Evolutionary conservation across 805 yeast species (phyloP).

Genomic region (Saccharomycopsis vini): DNA sequence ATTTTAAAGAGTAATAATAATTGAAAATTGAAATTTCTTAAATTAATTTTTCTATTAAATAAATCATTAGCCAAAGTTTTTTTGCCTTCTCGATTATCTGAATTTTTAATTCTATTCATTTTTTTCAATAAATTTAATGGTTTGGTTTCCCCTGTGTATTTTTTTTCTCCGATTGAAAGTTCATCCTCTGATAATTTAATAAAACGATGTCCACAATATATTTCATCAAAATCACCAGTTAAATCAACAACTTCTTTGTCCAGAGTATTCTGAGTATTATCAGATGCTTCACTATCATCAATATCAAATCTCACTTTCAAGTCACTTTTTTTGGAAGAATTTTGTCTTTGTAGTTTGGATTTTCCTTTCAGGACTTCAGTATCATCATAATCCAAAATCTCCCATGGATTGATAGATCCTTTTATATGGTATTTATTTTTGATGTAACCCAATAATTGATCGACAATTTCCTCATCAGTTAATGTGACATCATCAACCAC

Average conservation of each 20-base stretch:
- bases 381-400: conserved; percentile 15
- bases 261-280: not conserved
- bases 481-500: conserved; percentile 21
- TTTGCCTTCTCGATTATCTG: conserved; percentile 15
- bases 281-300: conserved; percentile 1
- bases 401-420: conserved; percentile 18
- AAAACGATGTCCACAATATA: conserved; percentile 8
- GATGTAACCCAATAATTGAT: conserved; percentile 9
- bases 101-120: conserved; percentile 16
- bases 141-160: conserved; percentile 13
- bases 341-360: not conserved
- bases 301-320: conserved; percentile 15
- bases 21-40: conserved; percentile 17
- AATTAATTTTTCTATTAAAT: conserved; percentile 16
- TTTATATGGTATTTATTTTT: conserved; percentile 15
- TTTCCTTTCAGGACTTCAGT: not conserved
- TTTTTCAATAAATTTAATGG: conserved; percentile 16
- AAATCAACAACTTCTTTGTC: not conserved
- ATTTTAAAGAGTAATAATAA: conserved; percentile 14
- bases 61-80: conserved; percentile 11
- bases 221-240: conserved; percentile 1
- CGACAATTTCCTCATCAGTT: conserved; percentile 16
- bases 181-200: conserved; percentile 12
- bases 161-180: conserved; percentile 9
- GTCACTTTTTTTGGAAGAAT: conserved; percentile 6